Percentiles rank a stretch among this genome's conserved stretches.
phyloP scores from a whole-genome alignment of 108 stramenopile genomes.

The Cyclotella atomus region DNA sequence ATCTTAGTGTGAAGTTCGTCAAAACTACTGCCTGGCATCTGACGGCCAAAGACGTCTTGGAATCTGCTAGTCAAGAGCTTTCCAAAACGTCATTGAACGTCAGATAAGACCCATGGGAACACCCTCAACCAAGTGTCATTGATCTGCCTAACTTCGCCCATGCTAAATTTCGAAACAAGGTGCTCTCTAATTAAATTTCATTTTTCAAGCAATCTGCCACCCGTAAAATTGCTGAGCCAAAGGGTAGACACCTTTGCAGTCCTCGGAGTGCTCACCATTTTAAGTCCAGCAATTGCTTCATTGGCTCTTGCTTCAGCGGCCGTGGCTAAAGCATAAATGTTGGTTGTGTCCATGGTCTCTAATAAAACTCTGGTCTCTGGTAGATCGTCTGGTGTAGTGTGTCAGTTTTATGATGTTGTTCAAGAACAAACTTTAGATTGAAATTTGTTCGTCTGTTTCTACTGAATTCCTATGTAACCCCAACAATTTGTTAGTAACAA shows the following conservation, averaged over 20 bases:
- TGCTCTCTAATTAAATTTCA: background rate
- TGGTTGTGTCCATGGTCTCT: background rate
- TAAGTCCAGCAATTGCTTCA: background rate
- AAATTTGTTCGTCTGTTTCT: no score
- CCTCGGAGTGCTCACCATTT: background rate
- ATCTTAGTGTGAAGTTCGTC: background rate
- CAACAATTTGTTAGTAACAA: no score
- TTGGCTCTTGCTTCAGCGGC: conserved; percentile 1
- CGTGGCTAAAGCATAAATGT: background rate
- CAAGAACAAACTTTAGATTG: no score
- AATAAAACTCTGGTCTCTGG: no score
- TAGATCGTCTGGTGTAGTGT: no score
- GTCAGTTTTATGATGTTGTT: no score
- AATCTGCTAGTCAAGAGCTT: background rate
- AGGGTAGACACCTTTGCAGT: no score
- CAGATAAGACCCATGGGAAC: background rate
- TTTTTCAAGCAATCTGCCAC: background rate
- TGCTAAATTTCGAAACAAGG: background rate
- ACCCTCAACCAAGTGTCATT: background rate
- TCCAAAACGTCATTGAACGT: background rate
- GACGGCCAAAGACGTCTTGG: background rate
- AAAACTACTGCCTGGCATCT: background rate
- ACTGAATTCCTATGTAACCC: no score
- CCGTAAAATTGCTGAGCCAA: background rate
- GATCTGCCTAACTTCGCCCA: background rate